Conservation (phyloP, 176 grass and related monocot genomes). For the Puya raimondii region DNA sequence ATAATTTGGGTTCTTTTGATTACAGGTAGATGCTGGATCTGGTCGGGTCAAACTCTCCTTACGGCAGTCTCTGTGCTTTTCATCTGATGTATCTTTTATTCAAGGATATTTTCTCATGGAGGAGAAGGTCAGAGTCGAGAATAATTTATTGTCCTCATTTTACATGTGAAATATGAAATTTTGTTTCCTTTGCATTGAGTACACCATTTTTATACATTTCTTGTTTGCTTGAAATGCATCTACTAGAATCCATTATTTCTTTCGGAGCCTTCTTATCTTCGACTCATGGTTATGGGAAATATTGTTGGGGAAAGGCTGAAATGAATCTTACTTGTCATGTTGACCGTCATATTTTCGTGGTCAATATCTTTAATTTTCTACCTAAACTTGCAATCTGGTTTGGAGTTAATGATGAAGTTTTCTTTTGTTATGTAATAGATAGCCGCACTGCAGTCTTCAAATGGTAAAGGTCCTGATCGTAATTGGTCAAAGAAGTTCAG, state of each 20-base stretch:
- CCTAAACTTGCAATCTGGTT: not conserved
- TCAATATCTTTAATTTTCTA: not conserved
- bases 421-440: conserved; percentile 33
- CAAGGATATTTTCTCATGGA: conserved; percentile 76
- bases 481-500: conserved; percentile 49
- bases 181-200: not conserved
- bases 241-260: not conserved
- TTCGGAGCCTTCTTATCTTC: too few species aligned
- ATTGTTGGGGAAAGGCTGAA: too few species aligned
- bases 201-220: not conserved
- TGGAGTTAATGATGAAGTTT: not conserved
- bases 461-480: conserved; percentile 30
- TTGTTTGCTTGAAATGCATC: too few species aligned
- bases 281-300: too few species aligned
- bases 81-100: conserved; percentile 69
- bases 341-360: not conserved
- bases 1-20: not conserved
- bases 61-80: conserved; percentile 78
- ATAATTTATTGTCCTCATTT: conserved; percentile 7
- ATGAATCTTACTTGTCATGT: too few species aligned
- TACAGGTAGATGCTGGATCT: conserved; percentile 64
- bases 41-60: conserved; percentile 76
- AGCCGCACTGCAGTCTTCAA: conserved; percentile 47
- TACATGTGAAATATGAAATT: not conserved
- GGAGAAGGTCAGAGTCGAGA: conserved; percentile 46